Conservation (phyloP, 2,329 filamentous ascomycete genomes). For the Aspergillus brasiliensis region DNA sequence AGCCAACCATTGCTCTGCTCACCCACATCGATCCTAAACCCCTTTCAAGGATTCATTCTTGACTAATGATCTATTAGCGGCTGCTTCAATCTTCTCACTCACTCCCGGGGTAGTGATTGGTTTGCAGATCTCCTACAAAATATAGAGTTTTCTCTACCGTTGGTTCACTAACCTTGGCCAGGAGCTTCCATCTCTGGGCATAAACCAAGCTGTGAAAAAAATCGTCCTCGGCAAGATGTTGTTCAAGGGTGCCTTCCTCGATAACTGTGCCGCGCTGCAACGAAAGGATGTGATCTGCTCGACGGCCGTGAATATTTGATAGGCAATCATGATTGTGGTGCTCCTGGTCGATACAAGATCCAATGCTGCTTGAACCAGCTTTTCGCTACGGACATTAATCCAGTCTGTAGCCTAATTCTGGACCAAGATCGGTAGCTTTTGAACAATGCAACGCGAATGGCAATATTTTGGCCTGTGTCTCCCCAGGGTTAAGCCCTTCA, state of each 20-base stretch:
- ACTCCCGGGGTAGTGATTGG: neutral
- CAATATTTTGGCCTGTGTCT: conserved; percentile 80
- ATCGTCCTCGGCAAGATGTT: conserved; percentile 53
- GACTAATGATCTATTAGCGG: no score
- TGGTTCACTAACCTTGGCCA: neutral
- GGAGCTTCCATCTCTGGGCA: conserved; percentile 11
- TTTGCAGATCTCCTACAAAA: neutral
- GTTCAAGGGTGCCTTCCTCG: conserved; percentile 55
- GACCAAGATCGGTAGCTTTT: conserved; percentile 70
- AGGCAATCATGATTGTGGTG: conserved; percentile 73
- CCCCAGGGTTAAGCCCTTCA: conserved; percentile 75
- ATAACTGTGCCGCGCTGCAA: conserved; percentile 55
- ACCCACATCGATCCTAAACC: neutral
- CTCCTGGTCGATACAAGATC: conserved; percentile 59
- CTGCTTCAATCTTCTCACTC: neutral
- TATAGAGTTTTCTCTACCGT: neutral
- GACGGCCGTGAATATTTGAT: conserved; percentile 58
- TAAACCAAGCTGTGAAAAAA: conserved; percentile 26
- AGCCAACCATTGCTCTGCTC: conserved; percentile 6
- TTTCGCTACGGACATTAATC: conserved; percentile 57
- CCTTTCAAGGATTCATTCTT: no score
- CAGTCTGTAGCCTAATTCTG: conserved; percentile 78
- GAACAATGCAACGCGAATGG: conserved; percentile 74
- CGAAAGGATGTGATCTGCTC: conserved; percentile 59
- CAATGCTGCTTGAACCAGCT: conserved; percentile 56